These are phyloP conservation scores for Aspergillus eucalypticola DNA, from an alignment of 2,329 filamentous ascomycete species.

Conservation along the genomic window DNA sequence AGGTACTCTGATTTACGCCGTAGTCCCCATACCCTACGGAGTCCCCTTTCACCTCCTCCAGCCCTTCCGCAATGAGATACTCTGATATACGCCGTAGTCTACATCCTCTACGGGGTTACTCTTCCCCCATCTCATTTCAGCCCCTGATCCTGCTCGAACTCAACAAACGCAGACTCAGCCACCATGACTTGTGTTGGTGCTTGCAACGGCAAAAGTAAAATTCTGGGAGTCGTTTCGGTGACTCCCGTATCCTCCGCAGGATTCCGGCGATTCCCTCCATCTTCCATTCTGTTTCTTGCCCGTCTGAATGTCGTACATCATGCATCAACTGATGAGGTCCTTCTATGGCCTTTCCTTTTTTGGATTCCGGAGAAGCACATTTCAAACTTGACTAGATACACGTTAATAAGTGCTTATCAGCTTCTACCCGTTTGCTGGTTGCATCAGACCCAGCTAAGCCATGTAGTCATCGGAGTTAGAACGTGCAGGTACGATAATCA, in stretches of 20 bases:
- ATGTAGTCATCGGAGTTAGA: background rate
- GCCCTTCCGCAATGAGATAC: background rate
- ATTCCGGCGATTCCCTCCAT: background rate
- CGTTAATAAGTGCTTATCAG: background rate
- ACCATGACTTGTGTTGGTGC: background rate
- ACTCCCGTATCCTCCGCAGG: background rate
- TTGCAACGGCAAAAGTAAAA: background rate
- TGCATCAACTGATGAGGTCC: background rate
- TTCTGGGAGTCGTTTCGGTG: background rate
- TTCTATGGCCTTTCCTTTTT: conserved; percentile 8
- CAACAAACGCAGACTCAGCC: background rate
- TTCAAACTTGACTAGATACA: background rate
- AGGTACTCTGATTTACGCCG: conserved; percentile 11
- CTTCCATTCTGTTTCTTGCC: background rate
- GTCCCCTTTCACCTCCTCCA: background rate
- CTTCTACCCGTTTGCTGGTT: background rate
- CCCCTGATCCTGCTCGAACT: conserved; percentile 5
- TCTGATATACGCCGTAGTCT: conserved; percentile 8
- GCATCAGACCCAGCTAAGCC: background rate
- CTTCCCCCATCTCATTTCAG: background rate
- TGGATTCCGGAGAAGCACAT: background rate
- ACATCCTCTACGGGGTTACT: conserved; percentile 4
- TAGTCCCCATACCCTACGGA: conserved; percentile 9
- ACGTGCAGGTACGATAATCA: background rate
- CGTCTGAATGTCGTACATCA: background rate